A percentile compares a stretch with the other conserved stretches of the same genome.
Conservation (phyloP, 73 alveolate genomes). For the Symbiodinium pilosum region DNA sequence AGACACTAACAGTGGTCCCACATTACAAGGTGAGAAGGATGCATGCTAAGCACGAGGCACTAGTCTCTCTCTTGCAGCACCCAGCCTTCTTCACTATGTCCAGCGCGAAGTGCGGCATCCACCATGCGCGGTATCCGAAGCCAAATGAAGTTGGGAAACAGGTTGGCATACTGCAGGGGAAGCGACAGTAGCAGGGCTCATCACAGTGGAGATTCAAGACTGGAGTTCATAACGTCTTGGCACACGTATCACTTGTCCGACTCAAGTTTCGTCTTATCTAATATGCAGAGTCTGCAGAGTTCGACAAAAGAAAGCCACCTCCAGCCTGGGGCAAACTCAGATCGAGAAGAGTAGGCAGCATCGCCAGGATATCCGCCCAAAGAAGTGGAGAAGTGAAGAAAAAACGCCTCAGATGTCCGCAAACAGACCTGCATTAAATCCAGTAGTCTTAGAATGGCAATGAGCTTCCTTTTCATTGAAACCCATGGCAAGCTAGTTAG, state of each 20-base stretch:
- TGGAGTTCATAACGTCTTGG: neutral
- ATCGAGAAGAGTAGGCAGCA: conserved; percentile 48
- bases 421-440: neutral
- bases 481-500: too few species aligned
- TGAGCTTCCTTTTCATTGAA: too few species aligned
- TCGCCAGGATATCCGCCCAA: conserved; percentile 57
- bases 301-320: neutral
- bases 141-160: conserved; percentile 83
- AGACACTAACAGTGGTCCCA: too few species aligned
- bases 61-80: too few species aligned
- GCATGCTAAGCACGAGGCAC: too few species aligned
- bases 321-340: neutral
- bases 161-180: conserved; percentile 30
- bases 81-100: conserved; percentile 68
- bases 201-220: too few species aligned
- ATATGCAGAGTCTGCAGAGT: neutral
- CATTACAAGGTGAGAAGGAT: too few species aligned
- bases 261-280: neutral
- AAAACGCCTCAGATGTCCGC: neutral
- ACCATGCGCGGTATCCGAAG: conserved; percentile 69
- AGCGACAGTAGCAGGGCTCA: neutral
- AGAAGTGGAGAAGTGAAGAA: conserved; percentile 55
- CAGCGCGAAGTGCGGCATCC: conserved; percentile 50
- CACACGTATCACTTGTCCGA: too few species aligned
- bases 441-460: neutral